Percentiles rank a stretch among this genome's conserved stretches.
Conservation (phyloP, 2,329 filamentous ascomycete species). For the Fusarium fracticaudum region DNA sequence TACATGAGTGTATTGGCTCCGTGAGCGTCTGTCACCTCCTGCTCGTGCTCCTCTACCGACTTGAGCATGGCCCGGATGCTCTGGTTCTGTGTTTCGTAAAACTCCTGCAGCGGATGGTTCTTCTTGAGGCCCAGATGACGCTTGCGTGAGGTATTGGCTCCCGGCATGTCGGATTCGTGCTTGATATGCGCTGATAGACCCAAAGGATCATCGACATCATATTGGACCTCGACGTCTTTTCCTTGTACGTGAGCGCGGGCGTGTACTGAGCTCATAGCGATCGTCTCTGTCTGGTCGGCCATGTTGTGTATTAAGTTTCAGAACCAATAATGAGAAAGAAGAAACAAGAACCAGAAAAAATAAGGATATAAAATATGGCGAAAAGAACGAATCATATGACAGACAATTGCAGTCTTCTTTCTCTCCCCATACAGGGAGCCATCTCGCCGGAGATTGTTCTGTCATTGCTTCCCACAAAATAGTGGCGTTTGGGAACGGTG, state of each 20-base stretch:
- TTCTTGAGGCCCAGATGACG: constrained; percentile 59
- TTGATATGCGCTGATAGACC: background rate
- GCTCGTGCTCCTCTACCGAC: constrained; percentile 90
- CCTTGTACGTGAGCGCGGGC: background rate
- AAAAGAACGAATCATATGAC: background rate
- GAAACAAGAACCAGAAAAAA: background rate
- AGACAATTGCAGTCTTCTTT: background rate
- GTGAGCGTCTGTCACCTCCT: constrained; percentile 81
- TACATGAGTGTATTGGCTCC: constrained; percentile 82
- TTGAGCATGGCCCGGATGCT: constrained; percentile 93
- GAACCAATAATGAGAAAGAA: background rate
- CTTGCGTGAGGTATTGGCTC: constrained; percentile 82
- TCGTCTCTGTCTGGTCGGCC: constrained; percentile 49
- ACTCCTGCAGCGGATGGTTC: constrained; percentile 73
- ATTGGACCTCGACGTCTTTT: background rate
- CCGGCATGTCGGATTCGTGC: constrained; percentile 59
- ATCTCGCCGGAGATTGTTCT: background rate
- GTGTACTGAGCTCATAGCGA: constrained; percentile 77
- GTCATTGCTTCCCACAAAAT: background rate
- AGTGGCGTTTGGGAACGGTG: background rate
- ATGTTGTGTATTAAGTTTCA: constrained; percentile 1
- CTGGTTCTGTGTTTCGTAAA: constrained; percentile 92
- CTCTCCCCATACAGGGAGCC: background rate
- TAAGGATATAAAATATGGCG: background rate
- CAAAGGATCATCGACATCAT: background rate